Evolutionary conservation across 2,329 filamentous ascomycete species (phyloP), one percentile per base, ranked within the genome.

Genomic region (Xylaria sp.): DNA sequence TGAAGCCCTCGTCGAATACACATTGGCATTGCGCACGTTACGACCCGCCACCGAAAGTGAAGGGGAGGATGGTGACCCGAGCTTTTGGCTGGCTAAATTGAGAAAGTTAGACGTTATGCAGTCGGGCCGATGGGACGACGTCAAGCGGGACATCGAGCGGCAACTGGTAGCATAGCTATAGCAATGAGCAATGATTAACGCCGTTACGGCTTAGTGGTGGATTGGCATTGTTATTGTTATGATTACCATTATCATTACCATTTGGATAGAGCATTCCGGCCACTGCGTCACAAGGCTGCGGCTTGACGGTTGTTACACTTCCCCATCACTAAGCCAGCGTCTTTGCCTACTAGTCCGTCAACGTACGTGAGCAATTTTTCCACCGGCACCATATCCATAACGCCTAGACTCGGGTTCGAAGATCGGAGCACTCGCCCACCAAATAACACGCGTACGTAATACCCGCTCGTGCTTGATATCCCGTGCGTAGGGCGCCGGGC

Each of bases 1-100:
- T 72, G 91, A 96, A 76, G 90, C 90, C 4, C 80, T 98, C 52
- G 82, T 98, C 23, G 87, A 92, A 64, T 93, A 92, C 71, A 88
- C 88, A 1, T 72, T 89, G 29, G 78, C 80, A 31, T 75, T 90
- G n/a, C 82, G 80, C 57, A 74, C 75, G n/a, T 71, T 90, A 62
- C 82, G 83, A 68, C 76, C 77, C 76, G 70, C 77, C 74, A 3
- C 74, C 79, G 66, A 67, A 9, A 59, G 64, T 1, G 72, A 78
- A 5, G 80, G 85, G 65, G 76, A 76, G 61, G 70, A 70, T 8
- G 53, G 60, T 13, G 80, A 85, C 51, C 74, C 89, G 41, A 70
- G 74, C 47, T 71, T 66, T 44, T 91, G 88, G 90, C 76, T 96
- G 31, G 78, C 76, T 15, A 85, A 86, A 72, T 74, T 96, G 70